phyloP scores from a whole-genome alignment of 257 asterid species.

The Parsonsia alboflavescens region DNA sequence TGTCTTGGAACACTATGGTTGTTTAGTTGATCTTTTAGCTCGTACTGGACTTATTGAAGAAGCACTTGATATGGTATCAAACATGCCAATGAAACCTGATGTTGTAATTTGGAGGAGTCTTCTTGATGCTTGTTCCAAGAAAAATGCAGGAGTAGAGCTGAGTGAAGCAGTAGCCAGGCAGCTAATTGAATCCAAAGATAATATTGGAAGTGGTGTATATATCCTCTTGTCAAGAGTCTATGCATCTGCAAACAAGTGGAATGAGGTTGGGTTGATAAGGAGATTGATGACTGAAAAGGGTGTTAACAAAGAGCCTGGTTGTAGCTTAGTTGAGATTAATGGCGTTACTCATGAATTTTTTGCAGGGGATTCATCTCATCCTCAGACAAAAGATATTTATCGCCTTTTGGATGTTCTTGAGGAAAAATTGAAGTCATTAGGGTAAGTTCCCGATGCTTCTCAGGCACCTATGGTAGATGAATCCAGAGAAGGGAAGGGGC shows the following conservation, averaged over 20 bases:
- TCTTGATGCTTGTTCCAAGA: slow-evolving; percentile 60
- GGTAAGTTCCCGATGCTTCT: slow-evolving; percentile 43
- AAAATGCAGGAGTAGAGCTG: slow-evolving; percentile 36
- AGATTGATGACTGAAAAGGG: slow-evolving; percentile 64
- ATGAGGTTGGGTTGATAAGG: slow-evolving; percentile 70
- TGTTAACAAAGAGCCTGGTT: slow-evolving; percentile 64
- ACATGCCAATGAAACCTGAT: slow-evolving; percentile 76
- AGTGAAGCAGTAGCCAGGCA: slow-evolving; percentile 54
- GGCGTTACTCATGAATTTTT: slow-evolving; percentile 63
- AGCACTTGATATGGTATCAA: slow-evolving; percentile 52
- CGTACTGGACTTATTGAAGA: slow-evolving; percentile 49
- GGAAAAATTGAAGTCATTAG: slow-evolving; percentile 40
- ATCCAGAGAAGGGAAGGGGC: slow-evolving; percentile 37
- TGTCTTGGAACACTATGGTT: slow-evolving; percentile 78
- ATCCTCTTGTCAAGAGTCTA: slow-evolving; percentile 65
- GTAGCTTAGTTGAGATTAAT: slow-evolving; percentile 56
- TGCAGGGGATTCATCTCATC: slow-evolving; percentile 71
- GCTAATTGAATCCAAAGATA: slow-evolving; percentile 36
- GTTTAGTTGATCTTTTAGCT: slow-evolving; percentile 66
- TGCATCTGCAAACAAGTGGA: slow-evolving; percentile 62
- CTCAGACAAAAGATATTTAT: slow-evolving; percentile 42
- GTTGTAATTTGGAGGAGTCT: slow-evolving; percentile 77
- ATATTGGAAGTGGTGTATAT: slow-evolving; percentile 47
- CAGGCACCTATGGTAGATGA: slow-evolving; percentile 58
- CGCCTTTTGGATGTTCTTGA: slow-evolving; percentile 40